Conservation (phyloP, 2,329 filamentous ascomycete genomes). For the Erysiphe pisi region DNA sequence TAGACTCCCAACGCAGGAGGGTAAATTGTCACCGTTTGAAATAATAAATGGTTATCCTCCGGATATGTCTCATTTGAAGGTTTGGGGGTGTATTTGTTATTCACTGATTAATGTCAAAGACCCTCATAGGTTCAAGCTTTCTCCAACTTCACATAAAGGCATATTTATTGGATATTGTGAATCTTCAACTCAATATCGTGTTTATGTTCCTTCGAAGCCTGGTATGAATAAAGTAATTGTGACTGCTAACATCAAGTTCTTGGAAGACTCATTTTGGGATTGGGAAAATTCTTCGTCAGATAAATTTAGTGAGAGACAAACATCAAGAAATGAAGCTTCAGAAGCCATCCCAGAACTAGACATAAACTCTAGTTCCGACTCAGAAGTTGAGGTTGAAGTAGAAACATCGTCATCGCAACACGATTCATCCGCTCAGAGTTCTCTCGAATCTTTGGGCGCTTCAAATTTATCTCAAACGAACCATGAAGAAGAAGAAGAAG, state of each 20-base stretch:
- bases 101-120: not conserved
- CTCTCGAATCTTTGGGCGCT: not conserved
- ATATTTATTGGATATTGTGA: conserved; percentile 21
- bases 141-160: not conserved
- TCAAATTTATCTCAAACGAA: not conserved
- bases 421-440: not conserved
- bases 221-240: not conserved
- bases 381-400: not conserved
- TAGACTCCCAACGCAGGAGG: not conserved
- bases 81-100: not conserved
- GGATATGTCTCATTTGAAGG: not conserved
- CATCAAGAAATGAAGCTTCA: not conserved
- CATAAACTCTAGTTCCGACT: not conserved
- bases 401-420: not conserved
- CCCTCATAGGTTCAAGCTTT: not conserved
- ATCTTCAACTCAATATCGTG: not conserved
- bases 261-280: no score
- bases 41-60: not conserved
- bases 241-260: not conserved
- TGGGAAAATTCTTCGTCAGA: not conserved
- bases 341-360: not conserved
- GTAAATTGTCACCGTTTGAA: not conserved
- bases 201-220: no score
- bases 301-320: not conserved
- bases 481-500: not conserved